These are phyloP conservation scores for Aspergillus sp. DNA, from an alignment of 2,329 filamentous ascomycete genomes.

Conservation along the genomic window DNA sequence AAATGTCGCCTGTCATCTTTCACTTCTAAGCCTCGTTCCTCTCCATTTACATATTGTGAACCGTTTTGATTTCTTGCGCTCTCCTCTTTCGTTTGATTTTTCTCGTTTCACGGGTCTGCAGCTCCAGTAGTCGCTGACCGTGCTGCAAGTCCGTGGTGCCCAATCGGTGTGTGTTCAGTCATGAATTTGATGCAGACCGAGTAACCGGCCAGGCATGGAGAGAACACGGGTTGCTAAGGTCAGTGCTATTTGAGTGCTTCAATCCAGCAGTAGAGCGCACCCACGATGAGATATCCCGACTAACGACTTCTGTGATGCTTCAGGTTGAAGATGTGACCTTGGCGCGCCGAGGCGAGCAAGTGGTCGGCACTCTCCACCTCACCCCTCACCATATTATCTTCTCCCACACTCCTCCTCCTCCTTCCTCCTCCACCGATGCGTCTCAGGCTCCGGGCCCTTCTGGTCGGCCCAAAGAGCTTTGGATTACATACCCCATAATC, in stretches of 20 bases:
- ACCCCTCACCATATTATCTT: slow-evolving; percentile 67
- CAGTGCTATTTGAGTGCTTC: not conserved
- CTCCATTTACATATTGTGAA: not conserved
- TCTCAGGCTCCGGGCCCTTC: slow-evolving; percentile 43
- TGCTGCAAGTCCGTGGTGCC: slow-evolving; percentile 8
- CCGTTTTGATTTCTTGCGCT: not conserved
- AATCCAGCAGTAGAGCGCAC: not conserved
- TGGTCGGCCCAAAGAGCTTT: slow-evolving; percentile 69
- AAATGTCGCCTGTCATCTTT: slow-evolving; percentile 10
- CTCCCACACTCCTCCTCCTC: slow-evolving; percentile 53
- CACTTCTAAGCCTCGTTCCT: not conserved
- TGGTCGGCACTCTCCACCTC: slow-evolving; percentile 62
- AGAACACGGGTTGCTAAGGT: slow-evolving; percentile 50
- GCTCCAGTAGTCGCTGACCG: not conserved
- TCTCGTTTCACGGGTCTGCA: not conserved
- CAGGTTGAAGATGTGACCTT: slow-evolving; percentile 61
- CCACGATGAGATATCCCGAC: not conserved
- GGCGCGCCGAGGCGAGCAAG: slow-evolving; percentile 57
- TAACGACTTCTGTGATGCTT: slow-evolving; percentile 6
- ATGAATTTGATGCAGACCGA: slow-evolving; percentile 38
- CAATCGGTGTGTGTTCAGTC: slow-evolving; percentile 11
- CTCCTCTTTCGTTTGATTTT: not conserved
- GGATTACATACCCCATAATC: slow-evolving; percentile 95
- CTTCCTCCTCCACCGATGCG: slow-evolving; percentile 36
- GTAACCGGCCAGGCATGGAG: slow-evolving; percentile 44